Conservation (phyloP, 495 filamentous ascomycete species). For the Sporormia fimetaria region DNA sequence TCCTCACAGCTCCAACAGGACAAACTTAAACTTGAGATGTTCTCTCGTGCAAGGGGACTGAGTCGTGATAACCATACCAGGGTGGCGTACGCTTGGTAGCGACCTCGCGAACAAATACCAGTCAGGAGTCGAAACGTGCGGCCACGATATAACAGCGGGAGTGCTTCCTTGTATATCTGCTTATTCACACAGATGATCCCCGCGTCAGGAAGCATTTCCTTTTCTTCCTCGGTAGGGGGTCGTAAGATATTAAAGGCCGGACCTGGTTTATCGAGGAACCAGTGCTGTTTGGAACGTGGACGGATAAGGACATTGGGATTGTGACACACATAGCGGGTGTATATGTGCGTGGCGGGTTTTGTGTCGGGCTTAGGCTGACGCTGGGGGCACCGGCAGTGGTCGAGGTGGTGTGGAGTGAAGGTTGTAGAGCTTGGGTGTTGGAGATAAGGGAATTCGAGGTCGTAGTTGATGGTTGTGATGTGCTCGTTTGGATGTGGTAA, state of each 20-base stretch:
- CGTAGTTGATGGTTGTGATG: slow-evolving; percentile 18
- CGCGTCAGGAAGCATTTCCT: not conserved
- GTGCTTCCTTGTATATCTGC: slow-evolving; percentile 9
- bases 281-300: not conserved
- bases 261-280: slow-evolving; percentile 2
- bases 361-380: not conserved
- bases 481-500: not conserved
- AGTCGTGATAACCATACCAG: slow-evolving; percentile 3
- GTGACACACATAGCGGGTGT: slow-evolving; percentile 13
- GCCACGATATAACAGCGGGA: slow-evolving; percentile 8
- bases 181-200: slow-evolving; percentile 1
- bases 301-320: slow-evolving; percentile 3
- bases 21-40: slow-evolving; percentile 7
- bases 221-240: slow-evolving; percentile 4
- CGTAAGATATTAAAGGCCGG: slow-evolving; percentile 11
- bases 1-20: slow-evolving; percentile 10
- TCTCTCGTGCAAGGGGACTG: slow-evolving; percentile 2
- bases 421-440: slow-evolving; percentile 3
- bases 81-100: slow-evolving; percentile 18
- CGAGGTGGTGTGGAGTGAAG: slow-evolving; percentile 13
- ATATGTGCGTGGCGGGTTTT: slow-evolving; percentile 6
- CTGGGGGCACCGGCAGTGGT: slow-evolving; percentile 8
- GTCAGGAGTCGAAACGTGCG: slow-evolving; percentile 15
- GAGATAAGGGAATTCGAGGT: slow-evolving; percentile 7
- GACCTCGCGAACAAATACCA: slow-evolving; percentile 8